These are phyloP conservation scores for Protomyces inouyei DNA, from an alignment of 1,139 yeast genomes.

Conservation along the genomic window DNA sequence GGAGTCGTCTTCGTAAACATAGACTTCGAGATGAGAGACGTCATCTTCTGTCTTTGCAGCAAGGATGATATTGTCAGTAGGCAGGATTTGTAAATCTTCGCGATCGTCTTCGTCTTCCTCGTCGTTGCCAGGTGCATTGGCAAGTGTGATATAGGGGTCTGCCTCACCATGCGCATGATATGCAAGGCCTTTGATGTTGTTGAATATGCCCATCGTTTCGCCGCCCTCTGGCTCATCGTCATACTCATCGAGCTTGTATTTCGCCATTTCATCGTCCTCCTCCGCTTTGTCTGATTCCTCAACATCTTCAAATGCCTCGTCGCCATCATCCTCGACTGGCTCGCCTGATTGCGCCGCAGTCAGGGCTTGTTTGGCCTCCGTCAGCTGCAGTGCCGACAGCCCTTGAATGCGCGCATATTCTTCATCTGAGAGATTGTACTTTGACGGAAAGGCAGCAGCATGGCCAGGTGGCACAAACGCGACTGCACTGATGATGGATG, in stretches of 20 bases:
- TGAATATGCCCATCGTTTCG: slow-evolving; percentile 42
- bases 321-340: slow-evolving; percentile 4
- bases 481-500: slow-evolving; percentile 77
- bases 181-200: slow-evolving; percentile 46
- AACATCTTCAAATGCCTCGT: slow-evolving; percentile 29
- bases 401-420: slow-evolving; percentile 88
- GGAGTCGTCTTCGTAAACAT: slow-evolving; percentile 76
- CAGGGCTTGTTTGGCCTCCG: slow-evolving; percentile 64
- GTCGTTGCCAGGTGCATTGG: slow-evolving; percentile 49
- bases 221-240: slow-evolving; percentile 54
- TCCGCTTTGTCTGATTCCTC: slow-evolving; percentile 37
- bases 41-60: slow-evolving; percentile 97
- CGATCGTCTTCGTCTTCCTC: slow-evolving; percentile 57
- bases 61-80: slow-evolving; percentile 82
- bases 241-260: slow-evolving; percentile 78
- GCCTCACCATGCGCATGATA: slow-evolving; percentile 58
- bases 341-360: slow-evolving; percentile 38
- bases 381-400: slow-evolving; percentile 75
- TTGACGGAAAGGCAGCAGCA: slow-evolving; percentile 87
- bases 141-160: slow-evolving; percentile 70
- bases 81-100: slow-evolving; percentile 77
- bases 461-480: slow-evolving; percentile 96
- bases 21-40: slow-evolving; percentile 83
- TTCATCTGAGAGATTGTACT: slow-evolving; percentile 80
- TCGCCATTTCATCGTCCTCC: slow-evolving; percentile 77